Base-by-base conservation (phyloP, 768 basidiomycete species). In the Suillus occidentalis region DNA sequence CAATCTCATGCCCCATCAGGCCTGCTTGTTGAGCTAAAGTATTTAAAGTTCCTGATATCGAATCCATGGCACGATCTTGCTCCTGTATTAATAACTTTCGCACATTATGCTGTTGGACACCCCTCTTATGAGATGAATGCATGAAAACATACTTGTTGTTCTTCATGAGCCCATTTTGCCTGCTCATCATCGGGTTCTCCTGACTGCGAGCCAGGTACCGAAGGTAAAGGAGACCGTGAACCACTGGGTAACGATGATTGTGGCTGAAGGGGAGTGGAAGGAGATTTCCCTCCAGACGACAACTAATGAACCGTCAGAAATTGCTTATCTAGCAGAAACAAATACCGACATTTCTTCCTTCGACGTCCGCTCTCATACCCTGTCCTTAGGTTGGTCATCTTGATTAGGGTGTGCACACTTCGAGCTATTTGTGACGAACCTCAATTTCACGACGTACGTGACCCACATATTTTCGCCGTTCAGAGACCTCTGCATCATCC, bases 1-100 rank as follows among this genome's bases (percentile, higher is more conserved):
- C 81, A 59, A 99, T 92, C 73, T 99, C 97, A 64, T 87, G 88
- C 0, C 97, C 97, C 88, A 99, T 99, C 39, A 98, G 80, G 13
- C 90, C 91, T 0, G 97, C 97, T 77, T 99, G 97, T 67, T 92
- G 89, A 0, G 90, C 89, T 8, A 99, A 80, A 0, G 91, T 95
- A 63, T 74, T 87, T 61, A 99, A 76, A 2, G 96, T 95, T 0
- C 95, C 94, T 0, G 90, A 85, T 72, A 99, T 96, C 0, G 90
- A 86, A 63, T 90, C 88, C 70, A 99, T 90, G 0, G 95, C 91
- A 36, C 87, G 83, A 72, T 99, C 97, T 81, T 99, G 97, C 71
- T 92, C 86, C 57, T 84, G 84, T 31, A 98, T 86, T 78, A 98
- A 87, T 73, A 96, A 83, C 93, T 96, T 74, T 56, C 34, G 39